These are phyloP conservation scores for Aspergillus sp. DNA, from an alignment of 2,329 filamentous ascomycete genomes.

Conservation along the genomic window DNA sequence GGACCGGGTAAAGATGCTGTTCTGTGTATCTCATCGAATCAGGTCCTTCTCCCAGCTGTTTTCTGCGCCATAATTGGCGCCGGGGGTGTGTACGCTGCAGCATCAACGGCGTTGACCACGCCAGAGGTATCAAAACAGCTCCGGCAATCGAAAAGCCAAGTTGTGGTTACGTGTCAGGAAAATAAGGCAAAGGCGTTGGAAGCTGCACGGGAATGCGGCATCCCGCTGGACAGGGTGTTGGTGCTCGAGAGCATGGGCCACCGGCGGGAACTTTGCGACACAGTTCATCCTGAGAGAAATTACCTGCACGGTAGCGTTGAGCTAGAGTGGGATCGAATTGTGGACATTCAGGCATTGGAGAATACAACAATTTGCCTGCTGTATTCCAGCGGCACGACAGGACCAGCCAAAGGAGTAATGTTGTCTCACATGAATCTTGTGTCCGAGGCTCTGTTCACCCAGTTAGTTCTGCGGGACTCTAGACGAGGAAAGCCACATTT, in stretches of 20 bases:
- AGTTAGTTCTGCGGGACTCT: slow-evolving; percentile 16
- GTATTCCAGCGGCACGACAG: slow-evolving; percentile 51
- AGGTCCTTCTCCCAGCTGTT: slow-evolving; percentile 54
- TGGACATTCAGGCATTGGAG: slow-evolving; percentile 49
- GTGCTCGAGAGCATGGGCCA: slow-evolving; percentile 48
- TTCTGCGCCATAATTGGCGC: slow-evolving; percentile 60
- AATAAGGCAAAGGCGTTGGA: slow-evolving; percentile 46
- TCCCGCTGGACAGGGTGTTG: slow-evolving; percentile 51
- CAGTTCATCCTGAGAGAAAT: slow-evolving; percentile 3
- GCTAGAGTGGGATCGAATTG: slow-evolving; percentile 56
- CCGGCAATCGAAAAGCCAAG: slow-evolving; percentile 4
- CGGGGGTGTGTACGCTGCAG: slow-evolving; percentile 59
- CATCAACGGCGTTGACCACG: slow-evolving; percentile 50
- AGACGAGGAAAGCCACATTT: slow-evolving; percentile 31
- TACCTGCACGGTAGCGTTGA: slow-evolving; percentile 24
- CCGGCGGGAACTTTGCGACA: slow-evolving; percentile 30
- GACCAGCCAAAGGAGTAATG: slow-evolving; percentile 48
- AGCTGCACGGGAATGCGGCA: slow-evolving; percentile 51
- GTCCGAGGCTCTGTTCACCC: slow-evolving; percentile 32
- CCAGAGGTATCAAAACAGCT: slow-evolving; percentile 12
- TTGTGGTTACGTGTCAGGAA: slow-evolving; percentile 13
- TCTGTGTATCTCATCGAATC: slow-evolving; percentile 57
- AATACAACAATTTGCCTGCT: slow-evolving; percentile 47
- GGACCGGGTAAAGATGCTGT: slow-evolving; percentile 56
- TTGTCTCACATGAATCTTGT: slow-evolving; percentile 47